Evolutionary conservation across 257 asterid genomes (phyloP), one percentile per base, ranked within the genome.

Genomic region (Salvia hispanica): DNA sequence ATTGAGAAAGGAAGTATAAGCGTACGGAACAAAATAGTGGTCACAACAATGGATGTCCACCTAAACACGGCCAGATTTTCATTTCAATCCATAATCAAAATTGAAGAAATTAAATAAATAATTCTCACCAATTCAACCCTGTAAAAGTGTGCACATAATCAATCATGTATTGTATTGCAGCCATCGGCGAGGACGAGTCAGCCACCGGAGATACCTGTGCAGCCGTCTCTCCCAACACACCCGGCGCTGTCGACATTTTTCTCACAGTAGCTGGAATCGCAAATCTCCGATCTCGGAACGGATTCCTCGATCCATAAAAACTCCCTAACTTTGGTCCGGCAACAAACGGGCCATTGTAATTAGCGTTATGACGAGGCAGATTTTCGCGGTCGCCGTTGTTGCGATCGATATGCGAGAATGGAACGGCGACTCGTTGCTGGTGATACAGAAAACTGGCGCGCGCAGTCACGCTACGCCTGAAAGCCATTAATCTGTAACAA

Each of bases 11-110:
- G 98, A 77, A 87, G 66, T 58, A 85, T 84, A 58, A 81, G 16
- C 58, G 70, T 65, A n/a, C 98, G 90, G 62, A 88, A 86, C 72
- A 91, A 58, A 68, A 88, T 7, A 31, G 96, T 85, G 34, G 96
- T 77, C 64, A 54, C 33, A 56, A 73, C 83, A 66, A 91, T 86
- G 10, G 97, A 81, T 56, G 78, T 83, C 95, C 96, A 88, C 97
- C 97, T 91, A 82, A 76, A 74, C 61, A 86, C 54, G 43, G 62
- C 42, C 74, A 72, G 48, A 18, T 18, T 64, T 50, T 62, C 62
- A 72, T 18, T 18, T 18, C 46, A 65, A 31, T 63, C 64, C 34
- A 64, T 10, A 33, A 44, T 37, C 9, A 18, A 18, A 18, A 18
- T 18, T 18, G 1, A 18, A 18, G 0, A 18, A 18, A 18, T 18